A percentile compares a stretch with the other conserved stretches of the same genome.
Evolutionary conservation across 345 rosid genomes (phyloP).

Genomic region (Dipteronia dyeriana): DNA sequence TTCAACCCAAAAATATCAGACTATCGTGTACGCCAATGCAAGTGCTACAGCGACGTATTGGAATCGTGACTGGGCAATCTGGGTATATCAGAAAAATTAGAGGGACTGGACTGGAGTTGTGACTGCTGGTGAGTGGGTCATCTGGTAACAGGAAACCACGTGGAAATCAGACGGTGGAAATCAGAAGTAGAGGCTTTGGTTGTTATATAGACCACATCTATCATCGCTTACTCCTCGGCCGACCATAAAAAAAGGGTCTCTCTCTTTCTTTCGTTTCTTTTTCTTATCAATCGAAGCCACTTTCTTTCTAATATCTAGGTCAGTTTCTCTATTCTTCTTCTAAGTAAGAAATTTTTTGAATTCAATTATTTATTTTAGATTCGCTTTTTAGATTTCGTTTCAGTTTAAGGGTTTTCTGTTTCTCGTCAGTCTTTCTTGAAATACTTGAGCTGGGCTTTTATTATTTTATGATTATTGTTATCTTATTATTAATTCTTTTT

Average conservation of each 20-base stretch:
- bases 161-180: conserved; percentile 7
- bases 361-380: neutral
- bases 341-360: too few species aligned
- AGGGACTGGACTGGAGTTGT: conserved; percentile 5
- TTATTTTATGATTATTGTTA: neutral
- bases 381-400: neutral
- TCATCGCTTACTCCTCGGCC: conserved; percentile 26
- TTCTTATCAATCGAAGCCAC: neutral
- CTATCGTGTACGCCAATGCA: conserved; percentile 26
- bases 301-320: conserved; percentile 19
- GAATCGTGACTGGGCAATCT: conserved; percentile 4
- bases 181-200: neutral
- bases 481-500: neutral
- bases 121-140: neutral
- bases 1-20: neutral
- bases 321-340: neutral
- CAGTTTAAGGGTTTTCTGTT: neutral
- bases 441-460: neutral
- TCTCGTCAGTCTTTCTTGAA: neutral
- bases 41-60: conserved; percentile 26
- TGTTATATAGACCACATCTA: conserved; percentile 2
- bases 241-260: conserved; percentile 27
- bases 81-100: neutral
- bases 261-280: neutral
- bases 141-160: neutral